Conservation (phyloP, 164 flowering plant species). For the Amborella trichopoda region DNA sequence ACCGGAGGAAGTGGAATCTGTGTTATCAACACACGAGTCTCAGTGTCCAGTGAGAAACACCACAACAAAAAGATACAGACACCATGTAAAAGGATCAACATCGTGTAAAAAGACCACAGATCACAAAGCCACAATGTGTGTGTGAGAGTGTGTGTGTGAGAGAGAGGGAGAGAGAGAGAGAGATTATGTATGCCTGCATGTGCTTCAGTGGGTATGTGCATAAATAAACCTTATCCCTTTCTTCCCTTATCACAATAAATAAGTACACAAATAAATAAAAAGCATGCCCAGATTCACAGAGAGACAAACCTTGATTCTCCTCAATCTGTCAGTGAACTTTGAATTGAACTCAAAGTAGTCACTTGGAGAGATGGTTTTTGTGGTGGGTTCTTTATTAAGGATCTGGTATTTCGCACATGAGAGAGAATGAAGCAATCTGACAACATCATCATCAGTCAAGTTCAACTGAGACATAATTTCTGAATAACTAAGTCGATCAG, state of each 20-base stretch:
- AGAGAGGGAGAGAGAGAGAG: no score
- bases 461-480: conserved; percentile 76
- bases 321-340: conserved; percentile 82
- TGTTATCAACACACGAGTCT: conserved; percentile 10
- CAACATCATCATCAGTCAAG: conserved; percentile 63
- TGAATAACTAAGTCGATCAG: conserved; percentile 54
- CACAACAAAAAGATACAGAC: neutral
- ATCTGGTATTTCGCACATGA: conserved; percentile 88
- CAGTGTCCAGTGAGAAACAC: neutral
- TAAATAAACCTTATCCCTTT: neutral
- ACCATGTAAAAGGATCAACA: no score
- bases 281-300: neutral
- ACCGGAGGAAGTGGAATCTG: conserved; percentile 79
- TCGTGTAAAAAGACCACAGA: no score
- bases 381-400: conserved; percentile 67
- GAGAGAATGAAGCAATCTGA: conserved; percentile 74
- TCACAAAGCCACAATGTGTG: no score
- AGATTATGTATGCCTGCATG: no score
- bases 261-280: neutral
- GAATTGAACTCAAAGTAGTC: conserved; percentile 74
- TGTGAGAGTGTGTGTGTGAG: no score
- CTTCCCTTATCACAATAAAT: neutral
- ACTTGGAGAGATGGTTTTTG: conserved; percentile 53
- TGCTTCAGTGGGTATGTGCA: no score
- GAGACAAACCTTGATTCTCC: conserved; percentile 68